phyloP scores from a whole-genome alignment of 768 basidiomycete genomes.

The Mrakia frigida region DNA sequence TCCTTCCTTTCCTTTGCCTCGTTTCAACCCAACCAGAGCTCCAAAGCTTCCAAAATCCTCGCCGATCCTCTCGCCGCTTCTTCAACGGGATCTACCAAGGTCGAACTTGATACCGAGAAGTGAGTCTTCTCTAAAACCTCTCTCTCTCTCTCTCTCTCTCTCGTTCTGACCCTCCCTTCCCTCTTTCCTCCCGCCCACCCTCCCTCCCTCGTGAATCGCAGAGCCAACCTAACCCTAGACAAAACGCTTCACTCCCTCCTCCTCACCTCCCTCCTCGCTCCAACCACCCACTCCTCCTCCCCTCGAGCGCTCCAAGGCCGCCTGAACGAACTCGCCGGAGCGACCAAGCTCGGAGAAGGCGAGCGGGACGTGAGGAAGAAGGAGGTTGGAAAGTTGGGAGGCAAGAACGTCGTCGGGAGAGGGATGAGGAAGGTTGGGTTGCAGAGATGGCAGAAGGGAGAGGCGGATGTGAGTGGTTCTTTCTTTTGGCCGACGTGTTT shows the following conservation, averaged over 20 bases:
- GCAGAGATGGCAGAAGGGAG: slow-evolving; percentile 38
- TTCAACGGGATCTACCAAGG: slow-evolving; percentile 1
- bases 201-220: slow-evolving; percentile 7
- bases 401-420: slow-evolving; percentile 33
- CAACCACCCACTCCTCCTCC: slow-evolving; percentile 32
- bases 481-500: neutral
- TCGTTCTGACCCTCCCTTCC: neutral
- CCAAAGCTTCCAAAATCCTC: slow-evolving; percentile 43
- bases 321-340: slow-evolving; percentile 35
- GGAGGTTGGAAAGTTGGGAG: slow-evolving; percentile 37
- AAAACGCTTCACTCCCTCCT: slow-evolving; percentile 43
- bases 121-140: no score
- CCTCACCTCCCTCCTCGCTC: slow-evolving; percentile 40
- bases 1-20: neutral
- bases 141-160: no score
- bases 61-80: slow-evolving; percentile 20
- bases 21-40: slow-evolving; percentile 31
- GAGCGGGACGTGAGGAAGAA: slow-evolving; percentile 26
- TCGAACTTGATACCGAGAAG: slow-evolving; percentile 13
- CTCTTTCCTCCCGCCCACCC: neutral
- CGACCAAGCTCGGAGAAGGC: slow-evolving; percentile 40
- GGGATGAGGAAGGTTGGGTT: slow-evolving; percentile 38
- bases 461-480: slow-evolving; percentile 36
- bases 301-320: slow-evolving; percentile 29
- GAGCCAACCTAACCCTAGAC: slow-evolving; percentile 43